phyloP scores from a whole-genome alignment of 1,284 basidiomycete genomes.

The Rhodotorula sp. region DNA sequence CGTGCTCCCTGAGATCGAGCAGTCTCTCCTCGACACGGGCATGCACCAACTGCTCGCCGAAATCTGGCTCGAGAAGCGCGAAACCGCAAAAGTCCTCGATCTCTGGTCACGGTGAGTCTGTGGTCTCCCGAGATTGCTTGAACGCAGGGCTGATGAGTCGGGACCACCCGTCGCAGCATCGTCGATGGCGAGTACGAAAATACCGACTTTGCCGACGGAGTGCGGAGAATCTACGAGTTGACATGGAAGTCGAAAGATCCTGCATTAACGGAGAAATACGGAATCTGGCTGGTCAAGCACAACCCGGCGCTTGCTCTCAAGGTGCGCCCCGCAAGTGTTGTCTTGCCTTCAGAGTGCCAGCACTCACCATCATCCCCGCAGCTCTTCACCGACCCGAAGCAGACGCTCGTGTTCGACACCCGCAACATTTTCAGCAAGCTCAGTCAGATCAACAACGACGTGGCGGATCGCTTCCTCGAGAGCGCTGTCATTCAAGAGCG shows the following conservation, averaged over 20 bases:
- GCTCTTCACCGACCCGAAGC: conserved; percentile 58
- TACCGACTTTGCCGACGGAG: conserved; percentile 63
- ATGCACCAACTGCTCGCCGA: conserved; percentile 65
- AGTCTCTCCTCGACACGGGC: conserved; percentile 52
- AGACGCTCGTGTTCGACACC: conserved; percentile 55
- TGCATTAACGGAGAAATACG: conserved; percentile 66
- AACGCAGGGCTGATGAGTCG: neutral
- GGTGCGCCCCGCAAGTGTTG: conserved; percentile 52
- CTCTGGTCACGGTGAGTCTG: conserved; percentile 66
- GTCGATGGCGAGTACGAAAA: conserved; percentile 68
- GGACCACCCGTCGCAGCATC: conserved; percentile 56
- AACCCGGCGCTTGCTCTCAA: conserved; percentile 69
- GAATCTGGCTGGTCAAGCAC: conserved; percentile 71
- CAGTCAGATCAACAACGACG: conserved; percentile 50
- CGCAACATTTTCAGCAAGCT: conserved; percentile 49
- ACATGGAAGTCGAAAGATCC: conserved; percentile 63
- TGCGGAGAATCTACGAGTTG: conserved; percentile 65
- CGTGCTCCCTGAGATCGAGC: conserved; percentile 54
- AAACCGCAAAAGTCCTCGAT: conserved; percentile 63
- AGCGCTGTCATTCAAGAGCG: conserved; percentile 70
- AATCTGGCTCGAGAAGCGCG: conserved; percentile 61
- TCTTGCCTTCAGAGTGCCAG: conserved; percentile 1
- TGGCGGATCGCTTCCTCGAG: conserved; percentile 71
- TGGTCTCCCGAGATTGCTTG: too few relatives aligned
- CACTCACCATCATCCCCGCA: conserved; percentile 20